Evolutionary conservation across 202 grass and related monocot species (phyloP).

Genomic region (Musa balbisiana): DNA sequence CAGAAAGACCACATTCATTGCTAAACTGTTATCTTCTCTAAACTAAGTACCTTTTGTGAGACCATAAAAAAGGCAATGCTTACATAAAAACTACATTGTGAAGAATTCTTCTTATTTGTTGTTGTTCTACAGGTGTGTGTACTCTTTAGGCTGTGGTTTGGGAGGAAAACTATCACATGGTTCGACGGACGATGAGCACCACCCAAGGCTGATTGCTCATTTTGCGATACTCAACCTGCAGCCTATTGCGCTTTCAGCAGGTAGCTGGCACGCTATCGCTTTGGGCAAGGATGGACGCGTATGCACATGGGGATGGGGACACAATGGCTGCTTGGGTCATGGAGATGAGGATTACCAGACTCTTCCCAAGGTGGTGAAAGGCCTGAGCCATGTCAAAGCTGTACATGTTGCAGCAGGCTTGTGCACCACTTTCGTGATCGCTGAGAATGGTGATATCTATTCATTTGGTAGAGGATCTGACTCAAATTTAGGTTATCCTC

Average conservation of each 20-base stretch:
- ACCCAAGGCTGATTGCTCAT: conserved; percentile 65
- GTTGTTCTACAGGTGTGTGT: conserved; percentile 47
- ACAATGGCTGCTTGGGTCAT: conserved; percentile 87
- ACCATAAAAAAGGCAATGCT: no score
- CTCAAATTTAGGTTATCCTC: conserved; percentile 65
- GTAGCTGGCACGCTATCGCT: conserved; percentile 77
- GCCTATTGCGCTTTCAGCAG: conserved; percentile 65
- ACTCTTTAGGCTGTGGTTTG: conserved; percentile 82
- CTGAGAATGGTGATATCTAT: conserved; percentile 65
- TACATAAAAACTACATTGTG: no score
- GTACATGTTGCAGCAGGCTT: conserved; percentile 70
- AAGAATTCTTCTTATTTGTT: no score
- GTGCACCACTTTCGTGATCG: conserved; percentile 79
- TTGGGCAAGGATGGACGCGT: conserved; percentile 63
- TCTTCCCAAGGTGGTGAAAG: conserved; percentile 65
- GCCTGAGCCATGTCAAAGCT: conserved; percentile 51
- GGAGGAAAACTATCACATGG: conserved; percentile 80
- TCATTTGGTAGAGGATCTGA: conserved; percentile 75
- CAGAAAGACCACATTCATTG: no score
- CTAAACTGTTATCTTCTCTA: no score
- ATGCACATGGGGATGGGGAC: conserved; percentile 91
- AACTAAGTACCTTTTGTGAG: no score
- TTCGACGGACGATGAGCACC: conserved; percentile 61
- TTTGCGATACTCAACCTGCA: conserved; percentile 59
- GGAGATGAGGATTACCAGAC: conserved; percentile 76